A percentile compares a stretch with the other conserved stretches of the same genome.
These are phyloP conservation scores for Ulota crispa DNA, from an alignment of 225 moss, liverwort and hornwort species.

Conservation along the genomic window DNA sequence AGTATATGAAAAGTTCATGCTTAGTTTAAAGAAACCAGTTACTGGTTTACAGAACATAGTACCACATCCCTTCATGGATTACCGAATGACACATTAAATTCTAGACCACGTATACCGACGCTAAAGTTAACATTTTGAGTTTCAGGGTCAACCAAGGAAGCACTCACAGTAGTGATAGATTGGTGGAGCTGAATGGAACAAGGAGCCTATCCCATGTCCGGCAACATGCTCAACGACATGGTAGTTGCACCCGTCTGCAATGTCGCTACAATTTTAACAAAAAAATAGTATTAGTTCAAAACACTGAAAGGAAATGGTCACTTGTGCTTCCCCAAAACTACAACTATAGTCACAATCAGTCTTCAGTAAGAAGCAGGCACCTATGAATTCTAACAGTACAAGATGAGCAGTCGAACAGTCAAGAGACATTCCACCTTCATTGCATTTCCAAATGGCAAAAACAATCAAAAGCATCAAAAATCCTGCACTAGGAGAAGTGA, in stretches of 20 bases:
- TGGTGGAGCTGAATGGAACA: slow-evolving; percentile 80
- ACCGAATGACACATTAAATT: background rate
- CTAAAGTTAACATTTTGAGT: background rate
- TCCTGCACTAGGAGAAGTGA: background rate
- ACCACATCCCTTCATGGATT: background rate
- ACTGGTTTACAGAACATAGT: background rate
- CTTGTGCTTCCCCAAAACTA: background rate
- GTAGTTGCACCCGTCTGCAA: slow-evolving; percentile 88
- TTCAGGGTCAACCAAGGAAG: background rate
- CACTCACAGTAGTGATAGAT: slow-evolving; percentile 73
- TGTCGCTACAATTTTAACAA: slow-evolving; percentile 55
- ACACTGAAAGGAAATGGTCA: background rate
- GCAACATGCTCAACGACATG: slow-evolving; percentile 85
- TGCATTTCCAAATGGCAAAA: background rate
- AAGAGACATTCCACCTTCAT: background rate
- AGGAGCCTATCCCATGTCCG: slow-evolving; percentile 84
- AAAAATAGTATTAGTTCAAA: slow-evolving; percentile 17
- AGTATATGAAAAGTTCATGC: no score
- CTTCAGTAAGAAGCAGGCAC: background rate
- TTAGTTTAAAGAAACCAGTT: no score
- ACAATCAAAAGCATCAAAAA: background rate
- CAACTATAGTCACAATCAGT: background rate
- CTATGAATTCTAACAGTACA: background rate
- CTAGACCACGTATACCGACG: background rate
- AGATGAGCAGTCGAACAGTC: background rate